Evolutionary conservation across 2,329 filamentous ascomycete species (phyloP), one percentile per base, ranked within the genome.

Genomic region (Cladophialophora psammophila): DNA sequence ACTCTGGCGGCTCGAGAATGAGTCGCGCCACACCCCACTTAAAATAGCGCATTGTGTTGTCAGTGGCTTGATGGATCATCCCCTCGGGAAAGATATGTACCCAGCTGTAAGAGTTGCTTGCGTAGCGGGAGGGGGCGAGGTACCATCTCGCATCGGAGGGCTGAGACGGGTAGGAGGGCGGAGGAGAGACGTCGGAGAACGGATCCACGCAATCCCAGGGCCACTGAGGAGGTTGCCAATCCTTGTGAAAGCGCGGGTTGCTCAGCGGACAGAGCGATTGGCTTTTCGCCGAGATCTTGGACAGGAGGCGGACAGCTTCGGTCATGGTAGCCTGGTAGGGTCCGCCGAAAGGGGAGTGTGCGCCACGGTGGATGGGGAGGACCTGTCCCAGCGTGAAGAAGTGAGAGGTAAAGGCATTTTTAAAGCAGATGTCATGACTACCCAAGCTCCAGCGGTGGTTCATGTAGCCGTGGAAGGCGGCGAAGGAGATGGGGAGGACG

Each of bases 41-140:
- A 87, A 98, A 98, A 81, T 99, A 99, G 35, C 95, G 91, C 84
- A 98, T 90, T 7, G 90, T 88, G 1, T 90, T 86, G 72, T 93
- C 58, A 35, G 60, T 36, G 20, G 70, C 89, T 80, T 99, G 95
- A 79, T 98, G 94, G 54, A 97, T 93, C 78, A 91, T 93, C 56
- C 93, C 95, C 80, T 99, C 95, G 12, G 95, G 95, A 78, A 98
- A 98, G 63, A 98, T 90, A 78, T 99, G 95, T 3, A 99, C 83
- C 95, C 95, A 99, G 53, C 88, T 87, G 77, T 91, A 86, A 54
- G 87, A 88, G 73, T 93, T 89, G 70, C 80, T 85, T 1, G 87
- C 78, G 76, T 91, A 94, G 56, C 88, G 86, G 1, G 92, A 89
- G 0, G 93, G 93, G 0, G 92, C 86, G 0, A 86, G 82, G 76